These are phyloP conservation scores for Isochrysis galbana DNA, from an alignment of 78 protist genomes.

Conservation along the genomic window DNA sequence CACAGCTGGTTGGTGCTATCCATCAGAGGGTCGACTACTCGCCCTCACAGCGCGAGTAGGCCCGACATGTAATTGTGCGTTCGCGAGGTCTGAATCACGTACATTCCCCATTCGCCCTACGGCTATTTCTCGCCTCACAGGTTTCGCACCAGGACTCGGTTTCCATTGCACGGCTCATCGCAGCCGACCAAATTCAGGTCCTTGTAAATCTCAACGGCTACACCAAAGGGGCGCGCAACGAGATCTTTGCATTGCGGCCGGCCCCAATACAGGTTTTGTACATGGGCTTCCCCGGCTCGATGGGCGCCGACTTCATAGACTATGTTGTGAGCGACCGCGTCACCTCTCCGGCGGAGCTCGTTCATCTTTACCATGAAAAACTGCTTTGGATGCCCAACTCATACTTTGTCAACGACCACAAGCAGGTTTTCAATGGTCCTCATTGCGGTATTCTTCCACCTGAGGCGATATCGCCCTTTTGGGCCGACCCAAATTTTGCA, in stretches of 20 bases:
- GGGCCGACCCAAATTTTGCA: too few species aligned
- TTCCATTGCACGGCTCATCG: neutral
- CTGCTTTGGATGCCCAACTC: neutral
- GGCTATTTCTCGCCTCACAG: too few species aligned
- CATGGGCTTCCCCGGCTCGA: conserved; percentile 11
- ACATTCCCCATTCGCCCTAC: too few species aligned
- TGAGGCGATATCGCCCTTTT: too few species aligned
- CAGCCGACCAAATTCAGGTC: neutral
- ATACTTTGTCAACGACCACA: conserved; percentile 16
- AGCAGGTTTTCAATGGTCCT: neutral
- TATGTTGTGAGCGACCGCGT: neutral
- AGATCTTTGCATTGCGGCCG: conserved; percentile 29
- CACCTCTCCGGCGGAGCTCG: neutral
- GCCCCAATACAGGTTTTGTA: neutral
- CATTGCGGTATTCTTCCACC: neutral
- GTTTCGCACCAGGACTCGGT: neutral
- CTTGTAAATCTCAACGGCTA: conserved; percentile 33
- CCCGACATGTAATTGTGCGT: too few species aligned
- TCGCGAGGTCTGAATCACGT: too few species aligned
- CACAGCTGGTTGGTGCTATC: too few species aligned
- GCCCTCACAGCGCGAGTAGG: too few species aligned
- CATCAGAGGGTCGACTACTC: too few species aligned
- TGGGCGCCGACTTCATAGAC: neutral
- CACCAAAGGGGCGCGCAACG: neutral
- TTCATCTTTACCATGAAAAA: neutral